Evolutionary conservation across 73 alveolate species (phyloP), one percentile per base, ranked within the genome.

Genomic region (Paramecium sexaurelia): DNA sequence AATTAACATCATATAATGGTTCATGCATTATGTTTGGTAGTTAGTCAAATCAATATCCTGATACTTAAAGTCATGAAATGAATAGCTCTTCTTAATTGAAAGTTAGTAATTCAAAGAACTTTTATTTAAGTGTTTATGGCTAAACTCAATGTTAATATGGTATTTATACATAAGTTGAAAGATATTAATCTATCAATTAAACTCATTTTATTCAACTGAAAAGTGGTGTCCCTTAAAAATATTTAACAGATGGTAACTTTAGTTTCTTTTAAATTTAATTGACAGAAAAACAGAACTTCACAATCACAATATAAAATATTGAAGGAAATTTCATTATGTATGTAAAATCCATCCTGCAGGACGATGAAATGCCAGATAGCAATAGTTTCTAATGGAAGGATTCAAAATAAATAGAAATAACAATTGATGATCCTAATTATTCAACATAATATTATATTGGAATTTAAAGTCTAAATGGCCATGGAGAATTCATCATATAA

Each of bases 291-390:
- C 13, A 61, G n/a, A 78, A 78, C 7, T 41, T 78, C 20, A 78
- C 90, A 1, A 78, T 78, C 13, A 5, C 69, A 24, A 41, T 78
- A 40, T 13, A 32, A 22, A 32, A 56, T 19, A 24, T 22, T 41
- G 55, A 43, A 17, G 90, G 90, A 7, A 17, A 37, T 9, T 78
- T 78, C 29, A 41, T 78, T 41, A 41, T 78, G 75, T 78, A 40
- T 78, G 90, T 78, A n/a, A 78, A 41, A 7, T 17, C 75, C 3
- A 32, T 26, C n/a, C 32, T 7, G 8, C 8, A 20, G 6, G 22
- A 78, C 19, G 7, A 39, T 13, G 90, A 78, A 43, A 43, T 78
- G 10, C 90, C 90, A 9, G 90, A 78, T 78, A 78, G 90, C 36
- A 29, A 78, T 78, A 24, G 66, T 36, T 39, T 19, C 7, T 6